phyloP scores from a whole-genome alignment of 352 stramenopile species.

The Phytophthora idaei region DNA sequence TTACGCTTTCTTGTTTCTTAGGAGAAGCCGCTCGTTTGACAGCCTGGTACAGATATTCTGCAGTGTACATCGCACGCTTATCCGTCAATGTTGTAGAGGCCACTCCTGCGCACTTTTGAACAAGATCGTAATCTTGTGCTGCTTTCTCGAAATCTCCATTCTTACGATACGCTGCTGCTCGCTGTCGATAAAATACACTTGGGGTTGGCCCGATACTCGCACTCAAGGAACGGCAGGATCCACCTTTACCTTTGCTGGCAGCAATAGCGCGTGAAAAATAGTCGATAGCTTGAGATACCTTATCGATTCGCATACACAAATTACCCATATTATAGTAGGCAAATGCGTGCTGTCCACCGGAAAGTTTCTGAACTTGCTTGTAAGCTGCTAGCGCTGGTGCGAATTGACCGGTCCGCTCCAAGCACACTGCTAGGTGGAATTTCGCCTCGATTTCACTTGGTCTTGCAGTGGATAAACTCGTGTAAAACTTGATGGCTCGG shows the following conservation, averaged over 20 bases:
- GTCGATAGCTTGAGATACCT: slow-evolving; percentile 45
- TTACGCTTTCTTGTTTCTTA: slow-evolving; percentile 7
- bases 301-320: slow-evolving; percentile 48
- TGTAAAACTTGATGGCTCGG: slow-evolving; percentile 47
- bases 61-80: slow-evolving; percentile 19
- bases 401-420: slow-evolving; percentile 52
- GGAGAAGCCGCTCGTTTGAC: slow-evolving; percentile 3
- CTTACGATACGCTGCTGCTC: slow-evolving; percentile 60
- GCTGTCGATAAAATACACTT: slow-evolving; percentile 53
- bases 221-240: not conserved
- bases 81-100: slow-evolving; percentile 4
- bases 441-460: slow-evolving; percentile 30
- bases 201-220: slow-evolving; percentile 19
- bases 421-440: slow-evolving; percentile 58
- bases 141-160: slow-evolving; percentile 67
- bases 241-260: slow-evolving; percentile 27
- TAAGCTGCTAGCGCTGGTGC: slow-evolving; percentile 42
- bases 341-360: slow-evolving; percentile 39
- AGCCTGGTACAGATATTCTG: slow-evolving; percentile 24
- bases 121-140: slow-evolving; percentile 53
- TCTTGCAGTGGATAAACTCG: slow-evolving; percentile 12
- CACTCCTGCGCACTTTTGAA: slow-evolving; percentile 7
- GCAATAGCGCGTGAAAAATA: slow-evolving; percentile 54
- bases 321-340: slow-evolving; percentile 66
- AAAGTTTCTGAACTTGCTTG: slow-evolving; percentile 35